A percentile compares a stretch with the other conserved stretches of the same genome.
These are phyloP conservation scores for Arabidopsis arenosa DNA, from an alignment of 345 rosid genomes.

Conservation along the genomic window DNA sequence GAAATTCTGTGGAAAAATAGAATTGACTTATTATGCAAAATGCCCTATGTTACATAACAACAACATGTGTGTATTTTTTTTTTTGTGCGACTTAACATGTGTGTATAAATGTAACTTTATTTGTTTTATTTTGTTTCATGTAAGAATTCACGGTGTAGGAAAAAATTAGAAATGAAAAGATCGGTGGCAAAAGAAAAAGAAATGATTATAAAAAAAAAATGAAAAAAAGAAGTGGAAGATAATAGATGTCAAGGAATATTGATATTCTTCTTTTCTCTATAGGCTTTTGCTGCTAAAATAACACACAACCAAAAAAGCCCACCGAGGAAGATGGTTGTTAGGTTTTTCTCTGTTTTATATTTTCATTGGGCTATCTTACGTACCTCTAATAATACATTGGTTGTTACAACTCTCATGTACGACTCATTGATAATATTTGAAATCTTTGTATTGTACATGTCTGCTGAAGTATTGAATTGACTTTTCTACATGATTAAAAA, in stretches of 20 bases:
- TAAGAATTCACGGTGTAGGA: neutral
- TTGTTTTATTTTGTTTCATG: too few relatives aligned
- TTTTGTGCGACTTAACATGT: too few relatives aligned
- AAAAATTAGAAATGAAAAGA: neutral
- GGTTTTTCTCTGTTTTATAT: constrained; percentile 3
- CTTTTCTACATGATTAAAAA: neutral
- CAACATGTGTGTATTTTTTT: neutral
- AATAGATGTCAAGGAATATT: constrained; percentile 10
- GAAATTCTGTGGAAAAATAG: neutral
- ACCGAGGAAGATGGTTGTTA: constrained; percentile 7
- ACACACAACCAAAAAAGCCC: neutral
- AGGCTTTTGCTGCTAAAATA: constrained; percentile 3
- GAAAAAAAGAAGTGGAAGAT: constrained; percentile 10
- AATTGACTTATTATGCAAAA: neutral
- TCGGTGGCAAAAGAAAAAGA: constrained; percentile 4
- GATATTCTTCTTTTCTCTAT: constrained; percentile 11
- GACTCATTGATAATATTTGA: neutral
- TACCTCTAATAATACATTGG: too few relatives aligned
- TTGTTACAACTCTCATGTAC: constrained; percentile 7
- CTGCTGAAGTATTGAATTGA: neutral
- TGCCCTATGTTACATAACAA: neutral
- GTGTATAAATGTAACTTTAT: neutral
- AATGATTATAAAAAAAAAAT: neutral
- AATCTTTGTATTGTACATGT: neutral
- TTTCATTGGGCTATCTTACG: neutral